A percentile compares a stretch with the other conserved stretches of the same genome.
These are phyloP conservation scores for Sanghuangporus weigelae DNA, from an alignment of 1,284 basidiomycete species.

Conservation along the genomic window DNA sequence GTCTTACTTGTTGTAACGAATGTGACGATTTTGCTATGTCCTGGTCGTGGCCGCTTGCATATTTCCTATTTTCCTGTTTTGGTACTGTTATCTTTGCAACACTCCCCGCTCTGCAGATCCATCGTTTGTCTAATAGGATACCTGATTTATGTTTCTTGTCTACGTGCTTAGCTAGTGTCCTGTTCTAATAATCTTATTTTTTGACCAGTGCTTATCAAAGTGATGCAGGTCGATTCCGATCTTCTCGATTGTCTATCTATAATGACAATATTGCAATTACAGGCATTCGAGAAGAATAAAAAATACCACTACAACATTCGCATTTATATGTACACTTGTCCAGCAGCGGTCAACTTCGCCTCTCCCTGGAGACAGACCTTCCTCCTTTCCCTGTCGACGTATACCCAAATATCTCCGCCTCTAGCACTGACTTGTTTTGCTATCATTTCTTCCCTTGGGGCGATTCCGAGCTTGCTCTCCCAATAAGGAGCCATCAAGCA, in stretches of 20 bases:
- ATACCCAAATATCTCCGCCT: slow-evolving; percentile 42
- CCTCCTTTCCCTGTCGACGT: slow-evolving; percentile 31
- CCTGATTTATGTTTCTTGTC: neutral
- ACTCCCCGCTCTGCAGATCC: neutral
- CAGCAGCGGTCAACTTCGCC: slow-evolving; percentile 31
- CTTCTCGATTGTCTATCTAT: too few relatives aligned
- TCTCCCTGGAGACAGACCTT: slow-evolving; percentile 35
- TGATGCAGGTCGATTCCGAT: neutral
- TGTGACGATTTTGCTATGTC: neutral
- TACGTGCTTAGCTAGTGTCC: neutral
- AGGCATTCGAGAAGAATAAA: neutral
- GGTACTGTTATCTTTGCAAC: neutral
- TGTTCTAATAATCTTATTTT: neutral
- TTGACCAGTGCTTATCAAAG: neutral
- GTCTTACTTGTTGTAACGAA: neutral
- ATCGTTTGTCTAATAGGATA: neutral
- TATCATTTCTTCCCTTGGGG: slow-evolving; percentile 26
- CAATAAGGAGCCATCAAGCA: slow-evolving; percentile 49
- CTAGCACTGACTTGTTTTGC: slow-evolving; percentile 48
- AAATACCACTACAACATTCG: neutral
- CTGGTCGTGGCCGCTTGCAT: neutral
- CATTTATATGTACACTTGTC: slow-evolving; percentile 23
- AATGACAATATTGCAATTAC: neutral
- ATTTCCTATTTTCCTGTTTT: neutral
- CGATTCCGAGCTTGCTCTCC: slow-evolving; percentile 33